phyloP scores from a whole-genome alignment of 2,329 filamentous ascomycete genomes.

The Colletotrichum siamense region DNA sequence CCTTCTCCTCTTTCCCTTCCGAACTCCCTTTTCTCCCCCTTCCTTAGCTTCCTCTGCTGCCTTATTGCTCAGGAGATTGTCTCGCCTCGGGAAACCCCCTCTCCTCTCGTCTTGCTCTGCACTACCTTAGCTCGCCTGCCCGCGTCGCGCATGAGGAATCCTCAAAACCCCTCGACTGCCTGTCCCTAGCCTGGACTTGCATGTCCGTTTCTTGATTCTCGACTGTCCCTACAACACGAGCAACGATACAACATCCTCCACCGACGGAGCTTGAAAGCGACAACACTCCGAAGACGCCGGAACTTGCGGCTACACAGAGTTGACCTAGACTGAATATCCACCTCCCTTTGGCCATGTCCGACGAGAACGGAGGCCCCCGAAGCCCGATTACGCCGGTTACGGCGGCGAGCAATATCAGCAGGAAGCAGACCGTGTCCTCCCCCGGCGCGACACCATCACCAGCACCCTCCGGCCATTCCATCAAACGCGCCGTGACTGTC shows the following conservation, averaged over 20 bases:
- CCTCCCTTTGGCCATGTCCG: slow-evolving; percentile 8
- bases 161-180: slow-evolving; percentile 20
- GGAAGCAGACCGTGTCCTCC: slow-evolving; percentile 19
- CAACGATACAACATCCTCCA: neutral
- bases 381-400: slow-evolving; percentile 15
- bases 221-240: neutral
- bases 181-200: slow-evolving; percentile 11
- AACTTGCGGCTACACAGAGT: neutral
- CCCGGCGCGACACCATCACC: slow-evolving; percentile 12
- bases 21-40: neutral
- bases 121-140: neutral
- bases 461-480: slow-evolving; percentile 35
- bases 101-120: neutral
- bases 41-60: neutral
- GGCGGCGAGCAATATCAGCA: slow-evolving; percentile 15
- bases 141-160: slow-evolving; percentile 6
- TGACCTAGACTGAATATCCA: neutral
- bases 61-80: neutral
- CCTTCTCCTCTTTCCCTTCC: neutral
- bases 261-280: neutral
- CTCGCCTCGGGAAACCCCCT: neutral
- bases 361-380: slow-evolving; percentile 13
- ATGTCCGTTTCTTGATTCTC: neutral
- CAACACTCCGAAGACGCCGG: neutral
- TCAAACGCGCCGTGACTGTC: slow-evolving; percentile 48